These are phyloP conservation scores for Apiospora aurea DNA, from an alignment of 2,329 filamentous ascomycete genomes.

Conservation along the genomic window DNA sequence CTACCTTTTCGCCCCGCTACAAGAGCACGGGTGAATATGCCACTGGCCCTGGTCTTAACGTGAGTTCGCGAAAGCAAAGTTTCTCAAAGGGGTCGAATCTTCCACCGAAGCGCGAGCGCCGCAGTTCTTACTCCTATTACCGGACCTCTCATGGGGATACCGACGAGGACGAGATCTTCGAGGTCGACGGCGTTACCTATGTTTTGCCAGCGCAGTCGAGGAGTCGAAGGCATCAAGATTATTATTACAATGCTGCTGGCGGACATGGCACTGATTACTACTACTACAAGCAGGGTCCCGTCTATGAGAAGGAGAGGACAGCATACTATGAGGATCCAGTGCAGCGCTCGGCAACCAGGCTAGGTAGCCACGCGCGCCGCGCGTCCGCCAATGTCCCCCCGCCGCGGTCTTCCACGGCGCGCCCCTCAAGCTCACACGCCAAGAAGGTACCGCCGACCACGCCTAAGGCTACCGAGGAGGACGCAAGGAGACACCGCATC, in stretches of 20 bases:
- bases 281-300: constrained; percentile 60
- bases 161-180: constrained; percentile 68
- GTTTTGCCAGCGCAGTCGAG: constrained; percentile 59
- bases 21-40: constrained; percentile 69
- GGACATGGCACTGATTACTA: constrained; percentile 66
- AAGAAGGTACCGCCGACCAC: constrained; percentile 46
- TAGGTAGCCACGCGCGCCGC: constrained; percentile 49
- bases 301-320: constrained; percentile 47
- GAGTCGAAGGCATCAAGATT: constrained; percentile 44
- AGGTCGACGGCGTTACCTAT: constrained; percentile 60
- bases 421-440: constrained; percentile 51
- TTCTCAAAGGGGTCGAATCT: constrained; percentile 47
- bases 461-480: constrained; percentile 62
- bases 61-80: constrained; percentile 59
- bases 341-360: constrained; percentile 48
- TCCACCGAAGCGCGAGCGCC: constrained; percentile 58
- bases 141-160: constrained; percentile 68
- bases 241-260: constrained; percentile 54
- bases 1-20: constrained; percentile 66
- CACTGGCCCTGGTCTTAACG: constrained; percentile 62
- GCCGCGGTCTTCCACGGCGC: constrained; percentile 60
- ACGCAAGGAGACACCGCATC: constrained; percentile 74
- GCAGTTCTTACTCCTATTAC: constrained; percentile 64
- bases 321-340: constrained; percentile 51
- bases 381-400: constrained; percentile 53